These are phyloP conservation scores for Monosporozyma aerobia DNA, from an alignment of 805 yeast genomes.

Conservation along the genomic window DNA sequence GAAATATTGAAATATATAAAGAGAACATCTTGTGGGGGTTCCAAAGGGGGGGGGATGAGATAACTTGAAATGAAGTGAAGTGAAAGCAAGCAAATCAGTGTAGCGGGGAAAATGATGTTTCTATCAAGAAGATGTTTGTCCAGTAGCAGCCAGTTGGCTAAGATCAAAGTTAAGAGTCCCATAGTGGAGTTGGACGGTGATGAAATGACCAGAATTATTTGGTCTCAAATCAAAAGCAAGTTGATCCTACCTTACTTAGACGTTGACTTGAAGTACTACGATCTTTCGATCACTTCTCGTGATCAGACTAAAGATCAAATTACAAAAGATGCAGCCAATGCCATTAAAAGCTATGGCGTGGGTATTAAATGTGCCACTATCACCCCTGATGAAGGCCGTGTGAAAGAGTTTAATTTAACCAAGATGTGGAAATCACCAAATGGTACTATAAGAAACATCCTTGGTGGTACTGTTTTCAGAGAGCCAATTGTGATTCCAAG, in stretches of 20 bases:
- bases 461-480: conserved; percentile 78
- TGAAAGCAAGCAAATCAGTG: not conserved
- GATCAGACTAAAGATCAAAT: conserved; percentile 65
- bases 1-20: no score
- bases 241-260: conserved; percentile 62
- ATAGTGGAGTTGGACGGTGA: conserved; percentile 78
- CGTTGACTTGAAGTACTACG: conserved; percentile 68
- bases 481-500: conserved; percentile 75
- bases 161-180: conserved; percentile 63
- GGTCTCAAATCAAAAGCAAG: conserved; percentile 64
- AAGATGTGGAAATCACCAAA: conserved; percentile 85
- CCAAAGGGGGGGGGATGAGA: not conserved
- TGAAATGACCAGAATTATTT: conserved; percentile 79
- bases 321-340: conserved; percentile 71
- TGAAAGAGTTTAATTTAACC: conserved; percentile 60
- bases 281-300: conserved; percentile 57
- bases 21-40: no score
- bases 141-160: conserved; percentile 30
- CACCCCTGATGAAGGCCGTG: conserved; percentile 76
- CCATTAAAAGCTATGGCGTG: conserved; percentile 65
- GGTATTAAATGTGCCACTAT: conserved; percentile 82
- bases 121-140: conserved; percentile 19
- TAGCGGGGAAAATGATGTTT: not conserved
- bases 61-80: not conserved
- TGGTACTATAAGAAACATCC: conserved; percentile 72